Conservation (phyloP, 2,329 filamentous ascomycete species). For the Colletotrichum sp. region DNA sequence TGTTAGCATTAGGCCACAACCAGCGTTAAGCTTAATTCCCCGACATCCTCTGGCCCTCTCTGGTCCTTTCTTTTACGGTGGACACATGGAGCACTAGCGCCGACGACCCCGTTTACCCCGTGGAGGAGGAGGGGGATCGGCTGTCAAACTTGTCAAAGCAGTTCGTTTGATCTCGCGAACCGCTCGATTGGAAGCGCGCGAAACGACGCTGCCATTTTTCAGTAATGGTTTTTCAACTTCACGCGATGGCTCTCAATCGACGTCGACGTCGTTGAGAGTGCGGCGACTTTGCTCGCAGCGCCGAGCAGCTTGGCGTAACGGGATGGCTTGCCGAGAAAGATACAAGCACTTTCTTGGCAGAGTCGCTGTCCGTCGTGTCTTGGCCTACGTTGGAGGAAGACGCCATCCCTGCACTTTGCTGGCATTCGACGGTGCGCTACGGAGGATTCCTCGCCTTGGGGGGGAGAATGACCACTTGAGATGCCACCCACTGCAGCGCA, state of each 20-base stretch:
- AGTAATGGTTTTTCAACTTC: background rate
- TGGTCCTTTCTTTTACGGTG: constrained; percentile 2
- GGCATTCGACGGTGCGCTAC: background rate
- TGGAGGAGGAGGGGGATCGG: background rate
- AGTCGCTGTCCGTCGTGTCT: constrained; percentile 13
- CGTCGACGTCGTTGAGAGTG: constrained; percentile 4
- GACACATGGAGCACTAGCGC: background rate
- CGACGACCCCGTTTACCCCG: background rate
- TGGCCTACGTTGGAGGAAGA: constrained; percentile 1
- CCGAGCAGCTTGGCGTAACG: constrained; percentile 19
- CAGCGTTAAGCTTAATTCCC: constrained; percentile 19
- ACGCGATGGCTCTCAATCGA: background rate
- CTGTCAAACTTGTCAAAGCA: constrained; percentile 5
- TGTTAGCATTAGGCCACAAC: constrained; percentile 1
- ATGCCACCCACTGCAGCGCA: background rate
- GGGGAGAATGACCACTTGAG: background rate
- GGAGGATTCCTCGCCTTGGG: background rate
- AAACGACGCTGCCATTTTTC: background rate
- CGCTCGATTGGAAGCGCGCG: background rate
- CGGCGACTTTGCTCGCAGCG: constrained; percentile 21
- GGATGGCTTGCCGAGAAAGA: constrained; percentile 20
- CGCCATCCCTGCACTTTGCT: background rate
- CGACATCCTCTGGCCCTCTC: background rate
- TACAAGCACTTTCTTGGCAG: constrained; percentile 22
- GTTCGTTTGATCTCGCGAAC: constrained; percentile 14